These are phyloP conservation scores for Rhynchosporium graminicola DNA, from an alignment of 2,329 filamentous ascomycete species.

Conservation along the genomic window DNA sequence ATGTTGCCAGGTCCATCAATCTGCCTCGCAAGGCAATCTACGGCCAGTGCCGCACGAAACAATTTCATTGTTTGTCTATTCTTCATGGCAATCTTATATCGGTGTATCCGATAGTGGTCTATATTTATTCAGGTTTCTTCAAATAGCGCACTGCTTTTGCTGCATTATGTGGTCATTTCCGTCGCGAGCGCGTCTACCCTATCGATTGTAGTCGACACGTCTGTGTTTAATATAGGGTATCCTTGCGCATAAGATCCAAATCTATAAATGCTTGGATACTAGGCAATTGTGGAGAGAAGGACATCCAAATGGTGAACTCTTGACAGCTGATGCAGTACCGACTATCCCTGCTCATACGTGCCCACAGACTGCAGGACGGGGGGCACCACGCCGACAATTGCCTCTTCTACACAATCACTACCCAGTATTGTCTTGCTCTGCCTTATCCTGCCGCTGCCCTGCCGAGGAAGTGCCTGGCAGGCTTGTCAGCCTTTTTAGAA, in stretches of 20 bases:
- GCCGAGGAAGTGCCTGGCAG: slow-evolving; percentile 1
- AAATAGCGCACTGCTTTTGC: slow-evolving; percentile 4
- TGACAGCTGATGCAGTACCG: not conserved
- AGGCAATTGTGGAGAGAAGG: not conserved
- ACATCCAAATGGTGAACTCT: not conserved
- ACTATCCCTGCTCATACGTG: slow-evolving; percentile 4
- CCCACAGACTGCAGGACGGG: not conserved
- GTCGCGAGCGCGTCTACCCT: slow-evolving; percentile 10
- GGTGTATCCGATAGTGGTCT: slow-evolving; percentile 8
- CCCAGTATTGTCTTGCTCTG: not conserved
- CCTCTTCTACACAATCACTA: not conserved
- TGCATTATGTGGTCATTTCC: slow-evolving; percentile 18
- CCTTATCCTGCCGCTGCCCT: not conserved
- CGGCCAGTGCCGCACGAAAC: slow-evolving; percentile 12
- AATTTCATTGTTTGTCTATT: slow-evolving; percentile 8
- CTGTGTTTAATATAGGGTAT: slow-evolving; percentile 16
- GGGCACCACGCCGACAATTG: not conserved
- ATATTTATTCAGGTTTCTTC: slow-evolving; percentile 17
- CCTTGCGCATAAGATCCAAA: slow-evolving; percentile 19
- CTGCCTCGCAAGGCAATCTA: slow-evolving; percentile 9
- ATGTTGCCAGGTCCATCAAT: not conserved
- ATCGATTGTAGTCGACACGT: slow-evolving; percentile 8
- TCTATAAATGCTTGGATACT: slow-evolving; percentile 16
- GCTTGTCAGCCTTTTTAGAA: slow-evolving; percentile 6
- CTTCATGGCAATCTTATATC: slow-evolving; percentile 1